Percentiles rank a stretch among this genome's conserved stretches.
These are phyloP conservation scores for Jamesozyma spencerorum DNA, from an alignment of 805 yeast species.

Conservation along the genomic window DNA sequence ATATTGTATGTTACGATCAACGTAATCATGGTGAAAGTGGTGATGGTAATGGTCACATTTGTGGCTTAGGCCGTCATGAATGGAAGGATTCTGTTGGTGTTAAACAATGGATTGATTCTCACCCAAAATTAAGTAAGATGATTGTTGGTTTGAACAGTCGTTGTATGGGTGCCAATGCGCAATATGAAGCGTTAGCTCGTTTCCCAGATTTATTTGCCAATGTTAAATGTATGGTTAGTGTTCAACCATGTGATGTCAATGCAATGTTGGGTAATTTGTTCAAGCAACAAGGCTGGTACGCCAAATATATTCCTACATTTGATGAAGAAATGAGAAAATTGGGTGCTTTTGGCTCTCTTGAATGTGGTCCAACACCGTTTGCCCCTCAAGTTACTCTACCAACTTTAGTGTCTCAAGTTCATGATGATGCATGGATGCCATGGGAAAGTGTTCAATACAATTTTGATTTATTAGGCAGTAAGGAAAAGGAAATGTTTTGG, in stretches of 20 bases:
- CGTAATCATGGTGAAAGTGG: slow-evolving; percentile 1
- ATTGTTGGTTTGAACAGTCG: not conserved
- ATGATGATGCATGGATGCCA: slow-evolving; percentile 1
- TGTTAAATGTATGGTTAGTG: not conserved
- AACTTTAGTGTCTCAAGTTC: not conserved
- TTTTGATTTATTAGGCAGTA: not conserved
- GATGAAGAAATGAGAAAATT: not conserved
- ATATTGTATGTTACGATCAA: not conserved
- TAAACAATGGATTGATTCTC: not conserved
- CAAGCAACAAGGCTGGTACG: not conserved
- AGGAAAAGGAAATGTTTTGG: not conserved
- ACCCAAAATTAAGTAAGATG: not conserved
- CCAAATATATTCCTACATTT: not conserved
- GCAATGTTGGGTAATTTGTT: not conserved
- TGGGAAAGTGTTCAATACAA: slow-evolving; percentile 1
- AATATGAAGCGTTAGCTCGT: not conserved
- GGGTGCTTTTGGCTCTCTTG: not conserved
- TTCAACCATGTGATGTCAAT: not conserved
- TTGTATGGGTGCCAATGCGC: slow-evolving; percentile 1
- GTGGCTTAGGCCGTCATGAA: not conserved
- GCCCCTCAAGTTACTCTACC: slow-evolving; percentile 1
- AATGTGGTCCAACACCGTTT: not conserved
- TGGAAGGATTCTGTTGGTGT: slow-evolving; percentile 1
- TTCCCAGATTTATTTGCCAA: not conserved
- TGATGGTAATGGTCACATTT: not conserved